These are phyloP conservation scores for Candida sp. DNA, from an alignment of 1,139 yeast species.

Conservation along the genomic window DNA sequence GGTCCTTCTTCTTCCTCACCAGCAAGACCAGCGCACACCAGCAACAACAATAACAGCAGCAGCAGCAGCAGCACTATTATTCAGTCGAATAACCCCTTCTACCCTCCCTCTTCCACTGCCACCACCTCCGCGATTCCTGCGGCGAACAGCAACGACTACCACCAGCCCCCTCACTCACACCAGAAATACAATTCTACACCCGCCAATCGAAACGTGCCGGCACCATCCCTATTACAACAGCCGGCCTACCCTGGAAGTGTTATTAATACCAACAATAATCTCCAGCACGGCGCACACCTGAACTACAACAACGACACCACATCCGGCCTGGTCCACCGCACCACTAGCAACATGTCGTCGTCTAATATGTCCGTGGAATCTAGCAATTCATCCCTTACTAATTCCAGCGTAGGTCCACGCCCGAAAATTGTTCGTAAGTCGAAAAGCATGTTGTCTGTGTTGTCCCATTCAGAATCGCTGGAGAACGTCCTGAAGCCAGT, in stretches of 20 bases:
- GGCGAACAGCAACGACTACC: neutral
- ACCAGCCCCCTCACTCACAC: neutral
- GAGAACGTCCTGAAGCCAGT: slow-evolving; percentile 1
- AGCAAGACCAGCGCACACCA: neutral
- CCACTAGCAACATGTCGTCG: neutral
- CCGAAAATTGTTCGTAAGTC: slow-evolving; percentile 7
- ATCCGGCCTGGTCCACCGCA: neutral
- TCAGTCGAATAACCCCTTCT: slow-evolving; percentile 1
- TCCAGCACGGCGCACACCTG: neutral
- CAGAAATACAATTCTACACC: neutral
- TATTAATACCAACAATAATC: neutral
- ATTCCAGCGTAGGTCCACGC: neutral
- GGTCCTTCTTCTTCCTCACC: neutral
- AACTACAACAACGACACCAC: neutral
- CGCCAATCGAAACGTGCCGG: slow-evolving; percentile 6
- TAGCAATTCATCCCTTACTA: slow-evolving; percentile 3
- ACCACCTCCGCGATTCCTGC: neutral
- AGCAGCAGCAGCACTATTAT: neutral
- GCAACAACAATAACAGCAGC: neutral
- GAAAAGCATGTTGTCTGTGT: slow-evolving; percentile 14
- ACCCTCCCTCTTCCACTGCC: neutral
- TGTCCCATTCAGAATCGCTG: slow-evolving; percentile 1
- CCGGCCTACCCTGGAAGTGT: neutral
- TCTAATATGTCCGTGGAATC: slow-evolving; percentile 1
- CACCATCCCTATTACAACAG: slow-evolving; percentile 3